Conservation (phyloP, 2,329 filamentous ascomycete genomes). For the Epichloe sp. region DNA sequence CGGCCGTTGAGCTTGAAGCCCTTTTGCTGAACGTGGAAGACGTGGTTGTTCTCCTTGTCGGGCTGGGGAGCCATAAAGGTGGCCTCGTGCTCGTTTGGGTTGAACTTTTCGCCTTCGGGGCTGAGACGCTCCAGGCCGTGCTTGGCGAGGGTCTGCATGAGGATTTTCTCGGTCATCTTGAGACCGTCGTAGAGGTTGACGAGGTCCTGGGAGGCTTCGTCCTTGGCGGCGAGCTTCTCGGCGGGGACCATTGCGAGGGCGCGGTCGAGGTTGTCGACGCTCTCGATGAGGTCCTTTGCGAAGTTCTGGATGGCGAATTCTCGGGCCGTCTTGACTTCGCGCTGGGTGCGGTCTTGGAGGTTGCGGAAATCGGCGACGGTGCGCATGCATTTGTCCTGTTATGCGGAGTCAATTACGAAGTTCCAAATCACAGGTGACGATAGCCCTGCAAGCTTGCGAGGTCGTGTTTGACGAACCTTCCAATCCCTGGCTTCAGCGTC, state of each 20-base stretch:
- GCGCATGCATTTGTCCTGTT: slow-evolving; percentile 85
- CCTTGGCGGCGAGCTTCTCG: slow-evolving; percentile 51
- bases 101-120: slow-evolving; percentile 75
- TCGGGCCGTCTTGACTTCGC: slow-evolving; percentile 74
- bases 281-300: slow-evolving; percentile 87
- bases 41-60: slow-evolving; percentile 78
- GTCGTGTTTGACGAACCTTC: slow-evolving; percentile 49
- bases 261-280: slow-evolving; percentile 93
- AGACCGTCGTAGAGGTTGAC: slow-evolving; percentile 73
- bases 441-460: not conserved
- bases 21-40: slow-evolving; percentile 90
- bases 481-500: slow-evolving; percentile 52
- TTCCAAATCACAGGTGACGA: not conserved
- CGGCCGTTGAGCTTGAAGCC: slow-evolving; percentile 90
- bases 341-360: slow-evolving; percentile 85
- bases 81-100: slow-evolving; percentile 93
- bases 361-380: slow-evolving; percentile 95
- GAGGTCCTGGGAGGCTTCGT: slow-evolving; percentile 55
- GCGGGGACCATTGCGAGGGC: slow-evolving; percentile 67
- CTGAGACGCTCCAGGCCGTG: slow-evolving; percentile 87
- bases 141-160: slow-evolving; percentile 81
- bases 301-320: slow-evolving; percentile 96
- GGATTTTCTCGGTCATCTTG: slow-evolving; percentile 85
- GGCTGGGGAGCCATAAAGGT: slow-evolving; percentile 84
- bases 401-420: not conserved